phyloP scores from a whole-genome alignment of 345 rosid genomes.

The Salix udensis region DNA sequence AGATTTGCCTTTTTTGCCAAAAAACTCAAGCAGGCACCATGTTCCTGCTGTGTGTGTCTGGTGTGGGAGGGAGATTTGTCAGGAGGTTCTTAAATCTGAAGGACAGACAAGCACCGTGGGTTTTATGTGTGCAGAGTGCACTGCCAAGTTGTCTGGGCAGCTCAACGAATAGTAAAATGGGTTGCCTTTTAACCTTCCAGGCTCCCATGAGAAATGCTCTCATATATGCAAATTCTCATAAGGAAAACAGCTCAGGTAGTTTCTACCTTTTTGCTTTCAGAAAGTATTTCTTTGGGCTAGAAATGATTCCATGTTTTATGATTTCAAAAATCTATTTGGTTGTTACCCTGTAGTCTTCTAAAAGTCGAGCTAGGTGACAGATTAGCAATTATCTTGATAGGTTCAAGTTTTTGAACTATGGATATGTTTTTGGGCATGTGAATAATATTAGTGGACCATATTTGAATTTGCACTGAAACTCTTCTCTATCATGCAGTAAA shows the following conservation, averaged over 20 bases:
- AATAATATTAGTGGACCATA: not conserved
- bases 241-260: conserved; percentile 21
- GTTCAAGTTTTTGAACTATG: not conserved
- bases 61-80: conserved; percentile 41
- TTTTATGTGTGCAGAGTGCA: conserved; percentile 42
- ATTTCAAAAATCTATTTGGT: not conserved
- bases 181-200: not conserved
- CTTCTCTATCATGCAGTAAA: not conserved
- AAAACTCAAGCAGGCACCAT: conserved; percentile 27
- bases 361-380: not conserved
- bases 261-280: conserved; percentile 10
- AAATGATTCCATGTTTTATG: not conserved
- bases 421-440: not conserved
- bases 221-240: not conserved
- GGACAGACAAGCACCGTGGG: conserved; percentile 26
- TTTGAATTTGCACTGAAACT: not conserved
- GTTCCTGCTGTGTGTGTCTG: conserved; percentile 33
- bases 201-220: conserved; percentile 1
- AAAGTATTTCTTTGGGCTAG: not conserved
- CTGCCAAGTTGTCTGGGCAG: conserved; percentile 37
- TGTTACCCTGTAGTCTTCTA: not conserved
- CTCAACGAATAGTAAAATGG: conserved; percentile 22
- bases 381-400: not conserved
- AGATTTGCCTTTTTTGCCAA: conserved; percentile 45
- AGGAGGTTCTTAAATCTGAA: conserved; percentile 27